Percentiles rank a stretch among this genome's conserved stretches.
Evolutionary conservation across 345 rosid genomes (phyloP).

Genomic region (Citrus unshiu): DNA sequence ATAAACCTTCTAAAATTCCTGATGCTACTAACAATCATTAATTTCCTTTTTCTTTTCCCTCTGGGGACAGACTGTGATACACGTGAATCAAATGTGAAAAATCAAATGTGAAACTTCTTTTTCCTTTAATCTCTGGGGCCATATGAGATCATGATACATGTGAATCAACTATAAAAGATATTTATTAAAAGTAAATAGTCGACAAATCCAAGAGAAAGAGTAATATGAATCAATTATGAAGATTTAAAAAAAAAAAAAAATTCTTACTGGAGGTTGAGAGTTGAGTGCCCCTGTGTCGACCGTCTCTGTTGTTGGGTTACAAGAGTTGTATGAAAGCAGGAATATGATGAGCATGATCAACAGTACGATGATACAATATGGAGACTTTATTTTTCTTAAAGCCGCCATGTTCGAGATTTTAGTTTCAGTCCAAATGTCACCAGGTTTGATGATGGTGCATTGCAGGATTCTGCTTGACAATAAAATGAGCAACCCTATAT

Average conservation of each 20-base stretch:
- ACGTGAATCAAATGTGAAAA: too few relatives aligned
- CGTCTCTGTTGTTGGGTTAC: not conserved
- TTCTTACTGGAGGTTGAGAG: slow-evolving; percentile 20
- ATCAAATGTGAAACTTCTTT: not conserved
- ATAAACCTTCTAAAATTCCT: not conserved
- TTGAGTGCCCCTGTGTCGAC: slow-evolving; percentile 2
- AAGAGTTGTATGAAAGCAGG: slow-evolving; percentile 18
- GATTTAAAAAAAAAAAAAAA: not conserved
- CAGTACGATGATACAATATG: slow-evolving; percentile 1
- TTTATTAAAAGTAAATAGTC: not conserved
- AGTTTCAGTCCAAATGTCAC: not conserved
- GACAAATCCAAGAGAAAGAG: not conserved
- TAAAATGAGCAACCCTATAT: not conserved
- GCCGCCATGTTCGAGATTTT: not conserved
- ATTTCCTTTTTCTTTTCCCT: not conserved
- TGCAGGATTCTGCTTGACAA: not conserved
- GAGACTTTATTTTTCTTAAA: slow-evolving; percentile 17
- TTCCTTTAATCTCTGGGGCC: not conserved
- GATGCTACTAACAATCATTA: not conserved
- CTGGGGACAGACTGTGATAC: too few relatives aligned
- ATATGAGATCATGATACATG: not conserved
- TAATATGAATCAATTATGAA: not conserved
- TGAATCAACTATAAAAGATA: not conserved
- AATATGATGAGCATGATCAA: slow-evolving; percentile 17
- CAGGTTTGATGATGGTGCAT: not conserved